Percentiles rank a stretch among this genome's conserved stretches.
These are phyloP conservation scores for Phytophthora macrochlamydospora DNA, from an alignment of 352 stramenopile genomes.

Conservation along the genomic window DNA sequence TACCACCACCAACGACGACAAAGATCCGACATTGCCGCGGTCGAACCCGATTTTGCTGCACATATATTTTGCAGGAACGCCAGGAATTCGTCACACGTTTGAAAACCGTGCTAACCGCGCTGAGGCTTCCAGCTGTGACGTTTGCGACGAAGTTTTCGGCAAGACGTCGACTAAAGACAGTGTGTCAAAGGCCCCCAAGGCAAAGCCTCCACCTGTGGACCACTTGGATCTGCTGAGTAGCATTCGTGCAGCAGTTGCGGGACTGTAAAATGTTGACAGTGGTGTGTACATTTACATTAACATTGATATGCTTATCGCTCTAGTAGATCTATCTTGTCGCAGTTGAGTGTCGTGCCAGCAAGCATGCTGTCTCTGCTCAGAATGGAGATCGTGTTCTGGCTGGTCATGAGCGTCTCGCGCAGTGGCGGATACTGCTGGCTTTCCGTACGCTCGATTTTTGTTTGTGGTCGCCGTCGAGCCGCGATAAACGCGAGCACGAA, in stretches of 20 bases:
- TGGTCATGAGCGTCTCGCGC: constrained; percentile 1
- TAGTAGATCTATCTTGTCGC: constrained; percentile 20
- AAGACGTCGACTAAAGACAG: constrained; percentile 20
- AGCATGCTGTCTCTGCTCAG: constrained; percentile 14
- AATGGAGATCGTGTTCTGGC: constrained; percentile 11
- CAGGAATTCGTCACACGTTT: constrained; percentile 52
- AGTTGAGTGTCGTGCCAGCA: constrained; percentile 1
- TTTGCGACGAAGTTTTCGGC: constrained; percentile 51
- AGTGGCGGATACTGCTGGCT: constrained; percentile 10
- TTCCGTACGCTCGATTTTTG: neutral
- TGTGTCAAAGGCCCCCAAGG: constrained; percentile 8
- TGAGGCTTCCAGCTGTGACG: constrained; percentile 11
- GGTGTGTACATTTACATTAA: constrained; percentile 3
- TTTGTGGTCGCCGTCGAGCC: constrained; percentile 11
- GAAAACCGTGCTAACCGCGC: constrained; percentile 50
- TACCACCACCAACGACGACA: neutral
- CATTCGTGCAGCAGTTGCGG: constrained; percentile 51
- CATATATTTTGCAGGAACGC: constrained; percentile 53
- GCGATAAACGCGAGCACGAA: constrained; percentile 14
- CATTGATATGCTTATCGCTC: constrained; percentile 7
- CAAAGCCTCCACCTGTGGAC: constrained; percentile 13
- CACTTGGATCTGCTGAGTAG: constrained; percentile 43
- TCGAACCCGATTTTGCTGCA: constrained; percentile 39
- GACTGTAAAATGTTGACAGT: constrained; percentile 23
- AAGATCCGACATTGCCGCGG: neutral